Evolutionary conservation across 1,139 yeast genomes (phyloP).

Genomic region (Blastobotrys persicus): DNA sequence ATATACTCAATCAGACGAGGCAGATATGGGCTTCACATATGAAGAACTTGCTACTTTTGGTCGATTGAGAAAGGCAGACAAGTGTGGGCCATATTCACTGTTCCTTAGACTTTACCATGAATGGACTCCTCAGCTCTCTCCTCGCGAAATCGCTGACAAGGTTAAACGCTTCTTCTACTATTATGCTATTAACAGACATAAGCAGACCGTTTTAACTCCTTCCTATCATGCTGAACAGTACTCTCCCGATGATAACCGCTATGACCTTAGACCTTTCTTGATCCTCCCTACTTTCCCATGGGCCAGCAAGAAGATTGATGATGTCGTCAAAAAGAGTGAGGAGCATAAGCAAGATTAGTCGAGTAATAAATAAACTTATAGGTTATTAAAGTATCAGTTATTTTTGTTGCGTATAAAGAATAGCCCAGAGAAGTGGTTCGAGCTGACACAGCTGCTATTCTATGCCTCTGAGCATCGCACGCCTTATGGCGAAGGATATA

Average conservation of each 20-base stretch:
- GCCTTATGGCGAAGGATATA: too few species aligned
- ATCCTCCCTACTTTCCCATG: slow-evolving; percentile 88
- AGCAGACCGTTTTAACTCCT: slow-evolving; percentile 95
- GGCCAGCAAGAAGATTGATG: slow-evolving; percentile 86
- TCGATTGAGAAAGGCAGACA: slow-evolving; percentile 82
- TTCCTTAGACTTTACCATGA: slow-evolving; percentile 83
- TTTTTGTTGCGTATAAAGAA: too few species aligned
- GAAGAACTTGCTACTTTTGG: slow-evolving; percentile 92
- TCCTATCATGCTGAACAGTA: slow-evolving; percentile 97
- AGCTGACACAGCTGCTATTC: too few species aligned
- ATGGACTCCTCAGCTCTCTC: slow-evolving; percentile 84
- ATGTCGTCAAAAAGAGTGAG: slow-evolving; percentile 46
- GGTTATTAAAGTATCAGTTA: too few species aligned
- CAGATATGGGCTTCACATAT: slow-evolving; percentile 97
- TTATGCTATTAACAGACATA: slow-evolving; percentile 93
- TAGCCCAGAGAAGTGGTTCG: too few species aligned
- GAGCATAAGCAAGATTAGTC: not conserved
- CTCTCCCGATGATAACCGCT: slow-evolving; percentile 96
- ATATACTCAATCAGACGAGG: slow-evolving; percentile 94
- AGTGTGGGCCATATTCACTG: slow-evolving; percentile 96
- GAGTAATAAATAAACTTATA: not conserved
- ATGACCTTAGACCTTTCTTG: slow-evolving; percentile 89
- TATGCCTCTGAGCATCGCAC: too few species aligned
- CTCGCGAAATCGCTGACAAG: slow-evolving; percentile 83
- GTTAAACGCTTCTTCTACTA: slow-evolving; percentile 90